Base-by-base conservation (phyloP, 805 yeast species). In the Metschnikowia amazonensis region DNA sequence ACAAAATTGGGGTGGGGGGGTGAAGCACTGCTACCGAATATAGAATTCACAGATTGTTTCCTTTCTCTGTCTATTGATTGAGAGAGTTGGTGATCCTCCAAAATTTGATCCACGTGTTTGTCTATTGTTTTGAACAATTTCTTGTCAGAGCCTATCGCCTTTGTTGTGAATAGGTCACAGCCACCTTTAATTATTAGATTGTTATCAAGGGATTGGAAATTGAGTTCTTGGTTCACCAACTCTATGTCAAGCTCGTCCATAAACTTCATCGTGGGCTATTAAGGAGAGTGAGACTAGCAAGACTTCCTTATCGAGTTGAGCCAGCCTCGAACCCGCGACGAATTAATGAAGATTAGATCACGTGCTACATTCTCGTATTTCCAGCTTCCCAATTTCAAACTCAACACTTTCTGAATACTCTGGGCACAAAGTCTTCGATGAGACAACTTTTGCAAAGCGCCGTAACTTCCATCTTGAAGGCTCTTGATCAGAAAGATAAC, bases 231-330 rank as follows among this genome's bases (percentile, higher is more conserved):
- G 60, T 89, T 89, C 31, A 94, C 85, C 55, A 85, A 76, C 64
- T 89, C 97, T n/a, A 94, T 82, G 58, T 90, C 97, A 32, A 89
- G 84, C 60, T 86, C 94, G 63, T 94, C 98, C 48, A 94, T 84
- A 67, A 88, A 94, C 92, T 89, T 49, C 52, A 41, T 49, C 21
- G 38, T 41, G 34, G 32, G 28, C 17, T 20, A 16, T 13, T 21
- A 17, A 29, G 27, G 33, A 41, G 31, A 18, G 41, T 37, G 41
- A 29, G 33, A 27, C 29, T 18, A 37, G 38, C 41, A 28, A 29
- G 24, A 37, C 42, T 39, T 21, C 42, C 42, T 39, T 39, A 39
- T 39, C 42, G 16, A 39, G 21, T 21, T 7, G 6, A 16, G 4
- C 41, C 41, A 37, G 33, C 18, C 42, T 29, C 29, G 16, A 20